Conservation (phyloP, 2,329 filamentous ascomycete species). For the Fusarium anguioides region DNA sequence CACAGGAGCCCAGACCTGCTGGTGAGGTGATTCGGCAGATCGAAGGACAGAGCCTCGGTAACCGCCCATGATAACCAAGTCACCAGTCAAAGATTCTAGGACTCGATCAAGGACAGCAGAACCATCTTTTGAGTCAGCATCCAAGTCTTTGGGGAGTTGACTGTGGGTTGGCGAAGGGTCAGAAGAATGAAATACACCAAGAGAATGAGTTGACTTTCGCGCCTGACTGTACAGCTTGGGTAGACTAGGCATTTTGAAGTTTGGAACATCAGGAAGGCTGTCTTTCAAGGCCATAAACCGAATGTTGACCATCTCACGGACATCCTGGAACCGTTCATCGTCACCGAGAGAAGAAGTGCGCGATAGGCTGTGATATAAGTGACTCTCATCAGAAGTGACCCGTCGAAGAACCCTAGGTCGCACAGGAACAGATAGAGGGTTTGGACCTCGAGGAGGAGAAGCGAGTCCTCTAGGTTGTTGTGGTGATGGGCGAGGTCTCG, state of each 20-base stretch:
- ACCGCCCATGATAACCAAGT: conserved; percentile 88
- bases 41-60: conserved; percentile 91
- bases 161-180: conserved; percentile 44
- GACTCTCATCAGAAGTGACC: conserved; percentile 72
- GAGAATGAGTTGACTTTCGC: conserved; percentile 48
- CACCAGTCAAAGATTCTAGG: conserved; percentile 79
- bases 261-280: conserved; percentile 82
- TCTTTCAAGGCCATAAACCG: conserved; percentile 91
- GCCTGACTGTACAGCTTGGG: conserved; percentile 60
- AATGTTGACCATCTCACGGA: conserved; percentile 87
- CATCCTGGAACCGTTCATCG: conserved; percentile 81
- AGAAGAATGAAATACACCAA: conserved; percentile 47
- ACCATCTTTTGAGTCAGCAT: conserved; percentile 30
- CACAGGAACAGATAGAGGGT: conserved; percentile 13
- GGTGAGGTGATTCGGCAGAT: conserved; percentile 81
- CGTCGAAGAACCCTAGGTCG: conserved; percentile 47
- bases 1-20: conserved; percentile 94
- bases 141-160: conserved; percentile 34
- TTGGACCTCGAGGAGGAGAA: neutral
- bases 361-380: conserved; percentile 80
- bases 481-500: conserved; percentile 25
- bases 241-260: conserved; percentile 75
- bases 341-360: conserved; percentile 86
- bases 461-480: conserved; percentile 13
- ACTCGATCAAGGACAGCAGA: conserved; percentile 61